phyloP scores from a whole-genome alignment of 2,329 filamentous ascomycete species.

The Seiridium cupressi region DNA sequence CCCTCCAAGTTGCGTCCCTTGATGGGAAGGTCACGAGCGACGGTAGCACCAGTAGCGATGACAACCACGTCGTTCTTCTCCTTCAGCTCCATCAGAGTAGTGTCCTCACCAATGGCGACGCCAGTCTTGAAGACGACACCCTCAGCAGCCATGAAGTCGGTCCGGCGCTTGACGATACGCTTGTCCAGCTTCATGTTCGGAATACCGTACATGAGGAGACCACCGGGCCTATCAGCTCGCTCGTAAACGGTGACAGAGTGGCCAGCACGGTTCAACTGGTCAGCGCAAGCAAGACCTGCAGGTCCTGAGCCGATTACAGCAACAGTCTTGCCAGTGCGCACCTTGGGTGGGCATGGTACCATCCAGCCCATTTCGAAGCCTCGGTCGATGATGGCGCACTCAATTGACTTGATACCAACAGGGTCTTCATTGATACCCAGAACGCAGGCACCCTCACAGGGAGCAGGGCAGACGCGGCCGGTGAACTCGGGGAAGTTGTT shows the following conservation, averaged over 20 bases:
- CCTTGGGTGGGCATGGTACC: slow-evolving; percentile 74
- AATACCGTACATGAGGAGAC: slow-evolving; percentile 96
- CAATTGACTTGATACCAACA: slow-evolving; percentile 97
- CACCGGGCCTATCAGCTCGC: slow-evolving; percentile 85
- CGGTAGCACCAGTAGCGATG: slow-evolving; percentile 88
- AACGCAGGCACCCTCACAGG: slow-evolving; percentile 94
- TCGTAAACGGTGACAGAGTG: slow-evolving; percentile 90
- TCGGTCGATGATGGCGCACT: slow-evolving; percentile 96
- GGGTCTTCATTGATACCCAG: slow-evolving; percentile 96
- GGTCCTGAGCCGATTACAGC: slow-evolving; percentile 91
- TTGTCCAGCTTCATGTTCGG: slow-evolving; percentile 99
- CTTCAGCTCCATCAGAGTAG: slow-evolving; percentile 70
- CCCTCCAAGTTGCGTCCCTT: slow-evolving; percentile 84
- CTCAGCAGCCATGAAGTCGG: slow-evolving; percentile 91
- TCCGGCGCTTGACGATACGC: slow-evolving; percentile 90
- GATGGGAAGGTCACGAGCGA: slow-evolving; percentile 89
- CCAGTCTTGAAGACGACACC: slow-evolving; percentile 80
- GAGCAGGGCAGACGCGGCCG: slow-evolving; percentile 92
- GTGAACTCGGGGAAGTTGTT: slow-evolving; percentile 99
- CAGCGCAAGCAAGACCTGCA: slow-evolving; percentile 83
- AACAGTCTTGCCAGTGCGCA: slow-evolving; percentile 83
- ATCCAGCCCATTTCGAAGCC: slow-evolving; percentile 99
- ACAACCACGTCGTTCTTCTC: slow-evolving; percentile 78
- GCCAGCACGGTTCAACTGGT: slow-evolving; percentile 91
- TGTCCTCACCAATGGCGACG: slow-evolving; percentile 73